Evolutionary conservation across 176 grass and related monocot genomes (phyloP), one percentile per base, ranked within the genome.

Genomic region (Triticum timopheevii): DNA sequence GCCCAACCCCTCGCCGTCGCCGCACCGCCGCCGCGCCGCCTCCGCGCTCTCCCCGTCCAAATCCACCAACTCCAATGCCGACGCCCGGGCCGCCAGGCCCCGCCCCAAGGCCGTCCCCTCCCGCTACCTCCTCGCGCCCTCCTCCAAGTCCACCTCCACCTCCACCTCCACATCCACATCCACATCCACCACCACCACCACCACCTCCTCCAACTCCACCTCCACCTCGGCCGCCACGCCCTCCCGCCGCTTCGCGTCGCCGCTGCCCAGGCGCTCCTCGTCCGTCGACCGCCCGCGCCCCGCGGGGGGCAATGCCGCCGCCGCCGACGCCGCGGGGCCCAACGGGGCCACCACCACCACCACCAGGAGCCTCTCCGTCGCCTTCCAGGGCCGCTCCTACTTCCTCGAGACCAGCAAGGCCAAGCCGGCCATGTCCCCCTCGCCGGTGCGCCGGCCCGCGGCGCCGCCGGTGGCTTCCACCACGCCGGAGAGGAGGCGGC

Each of bases 321-420:
- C 44, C 8, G 75, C 36, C 15, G 82, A 87, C 4, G 50, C 81
- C 34, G 65, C 64, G 62, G 75, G 81, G 27, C 49, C 83, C 23
- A 83, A 87, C 61, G 87, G 72, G 31, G 79, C 86, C 54, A 89
- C 85, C 70, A 77, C 86, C 54, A 91, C 90, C 71, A 99, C 94
- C 17, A 94, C 94, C 7, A 86, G 97, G 58, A 99, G 97, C 84
- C 92, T 99, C 76, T 99, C 97, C 20, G 97, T 99, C 22, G 95
- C 97, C 70, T 99, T 99, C 89, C 97, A 99, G 93, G 97, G 97
- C 61, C 83, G 93, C 7, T 94, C 94, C 82, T 97, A 94, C 84
- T 92, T 90, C 85, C 95, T 94, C 63, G 92, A 94, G 81, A 90
- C 94, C 16, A 96, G 87, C 87, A 99, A 90, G 89, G 89, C 92